Evolutionary conservation across 805 yeast genomes (phyloP).

Genomic region (Candida manassasensis): DNA sequence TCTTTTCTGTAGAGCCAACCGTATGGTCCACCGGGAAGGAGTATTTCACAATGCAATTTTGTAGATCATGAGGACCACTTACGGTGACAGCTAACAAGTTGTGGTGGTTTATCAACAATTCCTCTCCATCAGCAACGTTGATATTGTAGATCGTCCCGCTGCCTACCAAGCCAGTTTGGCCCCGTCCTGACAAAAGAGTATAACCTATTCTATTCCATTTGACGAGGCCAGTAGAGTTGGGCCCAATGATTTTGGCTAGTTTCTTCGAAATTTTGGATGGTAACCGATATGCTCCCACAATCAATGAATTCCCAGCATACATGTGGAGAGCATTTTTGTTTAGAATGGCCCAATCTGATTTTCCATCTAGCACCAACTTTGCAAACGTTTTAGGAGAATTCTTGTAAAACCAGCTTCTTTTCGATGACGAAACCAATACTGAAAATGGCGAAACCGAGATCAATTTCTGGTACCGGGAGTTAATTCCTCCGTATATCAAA

Average conservation of each 20-base stretch:
- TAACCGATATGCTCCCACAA: constrained; percentile 29
- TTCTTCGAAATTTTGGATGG: constrained; percentile 38
- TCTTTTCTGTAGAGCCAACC: background rate
- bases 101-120: constrained; percentile 41
- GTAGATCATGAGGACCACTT: constrained; percentile 44
- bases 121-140: constrained; percentile 42
- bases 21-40: constrained; percentile 11
- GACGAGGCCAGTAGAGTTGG: constrained; percentile 38
- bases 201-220: constrained; percentile 38
- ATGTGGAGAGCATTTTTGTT: constrained; percentile 44
- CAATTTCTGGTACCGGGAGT: constrained; percentile 43
- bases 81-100: constrained; percentile 49
- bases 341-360: constrained; percentile 58
- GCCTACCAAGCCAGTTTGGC: constrained; percentile 51
- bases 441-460: constrained; percentile 46
- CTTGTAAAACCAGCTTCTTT: constrained; percentile 12
- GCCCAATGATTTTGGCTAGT: constrained; percentile 21
- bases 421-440: constrained; percentile 37
- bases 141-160: constrained; percentile 50
- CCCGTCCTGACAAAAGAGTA: constrained; percentile 51
- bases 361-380: constrained; percentile 49
- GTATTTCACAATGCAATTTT: constrained; percentile 31
- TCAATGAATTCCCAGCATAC: constrained; percentile 49
- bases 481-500: constrained; percentile 40
- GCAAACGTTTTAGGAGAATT: constrained; percentile 36